Conservation (phyloP, 169 alveolate genomes). For the Plasmodium knowlesi region DNA sequence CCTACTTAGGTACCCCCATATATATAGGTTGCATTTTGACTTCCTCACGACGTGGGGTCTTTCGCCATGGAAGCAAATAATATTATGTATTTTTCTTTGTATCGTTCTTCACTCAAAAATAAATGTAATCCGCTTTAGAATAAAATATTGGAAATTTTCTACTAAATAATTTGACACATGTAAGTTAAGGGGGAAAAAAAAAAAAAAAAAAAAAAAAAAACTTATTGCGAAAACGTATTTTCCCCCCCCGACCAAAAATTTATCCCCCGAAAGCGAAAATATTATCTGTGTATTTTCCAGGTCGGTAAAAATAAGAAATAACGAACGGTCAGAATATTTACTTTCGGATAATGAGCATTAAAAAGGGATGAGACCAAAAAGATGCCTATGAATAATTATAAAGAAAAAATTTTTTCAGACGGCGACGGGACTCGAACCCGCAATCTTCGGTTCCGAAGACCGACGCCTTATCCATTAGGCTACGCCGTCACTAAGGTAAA, state of each 20-base stretch:
- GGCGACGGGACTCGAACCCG: constrained; percentile 98
- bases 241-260: background rate
- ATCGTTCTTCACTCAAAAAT: background rate
- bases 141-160: background rate
- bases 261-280: background rate
- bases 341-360: background rate
- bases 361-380: too few relatives aligned
- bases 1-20: background rate
- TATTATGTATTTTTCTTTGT: background rate
- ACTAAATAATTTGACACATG: background rate
- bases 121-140: background rate
- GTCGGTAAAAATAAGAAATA: background rate
- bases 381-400: too few relatives aligned
- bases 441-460: constrained; percentile 98
- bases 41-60: background rate
- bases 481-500: constrained; percentile 90
- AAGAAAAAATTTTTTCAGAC: constrained; percentile 55
- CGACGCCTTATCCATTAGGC: constrained; percentile 98
- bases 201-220: too few relatives aligned
- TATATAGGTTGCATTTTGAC: background rate
- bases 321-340: too few relatives aligned
- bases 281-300: background rate
- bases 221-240: background rate
- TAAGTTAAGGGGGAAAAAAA: background rate
- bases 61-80: background rate